Percentiles rank a stretch among this genome's conserved stretches.
Evolutionary conservation across 768 basidiomycete genomes (phyloP).

Genomic region (Saitozyma sp.): DNA sequence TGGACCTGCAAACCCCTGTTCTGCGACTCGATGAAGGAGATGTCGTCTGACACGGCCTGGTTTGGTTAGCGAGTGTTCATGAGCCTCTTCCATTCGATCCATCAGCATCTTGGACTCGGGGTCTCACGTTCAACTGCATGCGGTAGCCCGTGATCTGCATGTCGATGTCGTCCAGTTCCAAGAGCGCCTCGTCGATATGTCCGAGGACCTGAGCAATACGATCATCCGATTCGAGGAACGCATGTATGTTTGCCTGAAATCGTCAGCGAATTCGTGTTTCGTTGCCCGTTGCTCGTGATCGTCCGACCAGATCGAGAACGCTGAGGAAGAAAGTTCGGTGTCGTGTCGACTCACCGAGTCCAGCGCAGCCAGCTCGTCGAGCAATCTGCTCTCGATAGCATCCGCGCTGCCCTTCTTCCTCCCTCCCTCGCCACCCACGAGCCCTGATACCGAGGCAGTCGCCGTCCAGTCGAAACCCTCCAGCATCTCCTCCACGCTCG

Average conservation of each 20-base stretch:
- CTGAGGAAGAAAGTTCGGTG: too few species aligned
- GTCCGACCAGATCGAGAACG: too few species aligned
- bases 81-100: too few species aligned
- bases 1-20: slow-evolving; percentile 96
- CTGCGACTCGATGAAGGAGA: slow-evolving; percentile 91
- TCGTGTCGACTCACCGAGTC: slow-evolving; percentile 72
- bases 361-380: slow-evolving; percentile 86
- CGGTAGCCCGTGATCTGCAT: slow-evolving; percentile 87
- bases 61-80: too few species aligned
- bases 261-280: slow-evolving; percentile 4
- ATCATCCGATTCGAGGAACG: slow-evolving; percentile 94
- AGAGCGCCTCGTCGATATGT: slow-evolving; percentile 82
- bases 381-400: slow-evolving; percentile 81
- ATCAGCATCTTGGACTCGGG: too few species aligned
- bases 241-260: slow-evolving; percentile 92
- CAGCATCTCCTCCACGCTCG: slow-evolving; percentile 96
- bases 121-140: slow-evolving; percentile 85
- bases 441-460: slow-evolving; percentile 55
- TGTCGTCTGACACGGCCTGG: slow-evolving; percentile 92
- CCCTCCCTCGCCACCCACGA: slow-evolving; percentile 43
- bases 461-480: slow-evolving; percentile 95
- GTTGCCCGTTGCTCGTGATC: background rate
- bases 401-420: slow-evolving; percentile 75
- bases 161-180: slow-evolving; percentile 87
- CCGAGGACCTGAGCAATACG: slow-evolving; percentile 80